A percentile compares a stretch with the other conserved stretches of the same genome.
Evolutionary conservation across 2,329 filamentous ascomycete species (phyloP).

Genomic region (Shiraia sp.): DNA sequence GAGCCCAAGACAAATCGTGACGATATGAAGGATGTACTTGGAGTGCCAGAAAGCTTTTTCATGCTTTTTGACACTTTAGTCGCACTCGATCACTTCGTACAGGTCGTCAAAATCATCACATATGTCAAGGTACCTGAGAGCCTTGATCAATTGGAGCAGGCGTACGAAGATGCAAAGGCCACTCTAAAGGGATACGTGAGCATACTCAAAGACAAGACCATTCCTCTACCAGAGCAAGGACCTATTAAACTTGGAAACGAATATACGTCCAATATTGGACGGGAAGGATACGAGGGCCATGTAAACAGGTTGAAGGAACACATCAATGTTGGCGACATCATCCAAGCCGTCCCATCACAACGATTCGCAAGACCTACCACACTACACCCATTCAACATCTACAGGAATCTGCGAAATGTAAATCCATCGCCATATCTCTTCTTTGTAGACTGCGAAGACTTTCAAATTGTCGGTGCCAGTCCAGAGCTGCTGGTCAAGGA

Average conservation of each 20-base stretch:
- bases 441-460: slow-evolving; percentile 88
- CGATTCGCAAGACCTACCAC: slow-evolving; percentile 86
- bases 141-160: slow-evolving; percentile 61
- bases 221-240: slow-evolving; percentile 75
- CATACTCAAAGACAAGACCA: slow-evolving; percentile 73
- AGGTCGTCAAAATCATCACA: slow-evolving; percentile 89
- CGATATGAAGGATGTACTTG: slow-evolving; percentile 82
- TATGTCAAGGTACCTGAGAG: slow-evolving; percentile 72
- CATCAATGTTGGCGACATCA: slow-evolving; percentile 90
- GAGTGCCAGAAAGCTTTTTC: slow-evolving; percentile 91
- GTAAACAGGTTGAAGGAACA: slow-evolving; percentile 86
- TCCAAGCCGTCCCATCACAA: slow-evolving; percentile 95
- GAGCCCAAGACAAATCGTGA: slow-evolving; percentile 93
- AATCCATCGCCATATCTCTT: slow-evolving; percentile 98
- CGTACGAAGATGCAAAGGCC: slow-evolving; percentile 69
- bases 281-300: slow-evolving; percentile 85
- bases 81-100: slow-evolving; percentile 92
- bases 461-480: slow-evolving; percentile 93
- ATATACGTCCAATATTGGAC: slow-evolving; percentile 91
- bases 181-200: slow-evolving; percentile 70
- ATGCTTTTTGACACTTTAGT: slow-evolving; percentile 97
- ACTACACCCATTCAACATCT: slow-evolving; percentile 97
- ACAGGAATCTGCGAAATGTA: slow-evolving; percentile 92
- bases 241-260: slow-evolving; percentile 74
- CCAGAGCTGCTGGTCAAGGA: slow-evolving; percentile 94